These are phyloP conservation scores for Saururus chinensis DNA, from an alignment of 164 flowering plant genomes.

Conservation along the genomic window DNA sequence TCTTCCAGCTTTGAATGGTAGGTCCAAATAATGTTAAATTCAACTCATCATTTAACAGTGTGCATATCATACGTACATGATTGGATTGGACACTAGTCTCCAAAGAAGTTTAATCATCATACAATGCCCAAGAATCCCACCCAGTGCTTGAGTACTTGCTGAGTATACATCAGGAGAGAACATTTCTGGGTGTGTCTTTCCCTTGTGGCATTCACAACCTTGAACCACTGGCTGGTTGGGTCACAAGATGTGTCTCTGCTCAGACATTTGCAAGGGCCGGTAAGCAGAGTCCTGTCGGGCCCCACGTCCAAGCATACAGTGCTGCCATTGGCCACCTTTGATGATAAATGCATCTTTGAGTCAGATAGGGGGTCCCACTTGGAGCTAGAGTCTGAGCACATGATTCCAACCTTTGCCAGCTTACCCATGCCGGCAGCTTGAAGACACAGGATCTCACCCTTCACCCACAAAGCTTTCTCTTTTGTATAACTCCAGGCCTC, in stretches of 20 bases:
- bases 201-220: slow-evolving; percentile 1
- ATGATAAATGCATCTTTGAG: slow-evolving; percentile 10
- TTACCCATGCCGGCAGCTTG: slow-evolving; percentile 5
- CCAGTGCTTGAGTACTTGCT: background rate
- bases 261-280: slow-evolving; percentile 10
- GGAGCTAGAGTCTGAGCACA: background rate
- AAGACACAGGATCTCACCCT: slow-evolving; percentile 5
- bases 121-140: background rate
- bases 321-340: slow-evolving; percentile 5
- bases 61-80: no score
- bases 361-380: slow-evolving; percentile 9
- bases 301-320: slow-evolving; percentile 11
- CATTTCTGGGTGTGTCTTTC: background rate
- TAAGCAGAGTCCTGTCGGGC: slow-evolving; percentile 3
- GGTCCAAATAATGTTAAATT: no score
- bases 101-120: no score
- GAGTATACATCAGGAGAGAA: background rate
- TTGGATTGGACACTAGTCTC: no score
- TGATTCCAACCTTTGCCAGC: slow-evolving; percentile 6
- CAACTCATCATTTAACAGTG: no score
- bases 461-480: background rate
- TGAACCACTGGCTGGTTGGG: slow-evolving; percentile 11
- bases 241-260: slow-evolving; percentile 5
- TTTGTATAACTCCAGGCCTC: slow-evolving; percentile 8
- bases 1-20: no score